phyloP scores from a whole-genome alignment of 768 basidiomycete genomes.

The Agrocybe chaxingu region DNA sequence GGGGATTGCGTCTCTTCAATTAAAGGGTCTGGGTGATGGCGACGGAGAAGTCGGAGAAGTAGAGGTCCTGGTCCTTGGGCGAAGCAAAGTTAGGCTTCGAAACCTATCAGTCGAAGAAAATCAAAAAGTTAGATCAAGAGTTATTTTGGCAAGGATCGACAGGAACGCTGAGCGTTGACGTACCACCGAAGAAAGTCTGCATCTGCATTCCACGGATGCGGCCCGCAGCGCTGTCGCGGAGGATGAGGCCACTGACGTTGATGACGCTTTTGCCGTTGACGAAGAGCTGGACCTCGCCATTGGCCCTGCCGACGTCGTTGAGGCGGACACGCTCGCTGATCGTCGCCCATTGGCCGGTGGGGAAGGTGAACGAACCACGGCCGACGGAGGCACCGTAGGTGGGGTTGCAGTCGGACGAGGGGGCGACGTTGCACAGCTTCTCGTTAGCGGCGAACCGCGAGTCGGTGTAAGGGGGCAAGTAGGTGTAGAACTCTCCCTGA shows the following conservation, averaged over 20 bases:
- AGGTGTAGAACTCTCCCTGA: slow-evolving; percentile 67
- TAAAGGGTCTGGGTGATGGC: slow-evolving; percentile 45
- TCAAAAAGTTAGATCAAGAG: slow-evolving; percentile 1
- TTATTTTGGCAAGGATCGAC: too few relatives aligned
- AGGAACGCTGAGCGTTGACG: slow-evolving; percentile 14
- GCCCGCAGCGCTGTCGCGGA: slow-evolving; percentile 45
- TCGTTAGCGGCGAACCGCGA: slow-evolving; percentile 42
- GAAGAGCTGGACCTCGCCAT: slow-evolving; percentile 72
- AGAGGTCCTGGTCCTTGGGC: slow-evolving; percentile 58
- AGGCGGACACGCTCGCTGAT: slow-evolving; percentile 68
- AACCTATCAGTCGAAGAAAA: slow-evolving; percentile 13
- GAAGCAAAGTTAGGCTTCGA: slow-evolving; percentile 38
- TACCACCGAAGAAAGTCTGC: slow-evolving; percentile 81
- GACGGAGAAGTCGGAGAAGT: slow-evolving; percentile 69
- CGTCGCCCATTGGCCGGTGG: slow-evolving; percentile 64
- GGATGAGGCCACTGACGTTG: slow-evolving; percentile 49
- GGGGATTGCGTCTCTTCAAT: background rate
- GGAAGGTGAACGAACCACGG: slow-evolving; percentile 64
- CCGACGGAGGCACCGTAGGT: slow-evolving; percentile 67
- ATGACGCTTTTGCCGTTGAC: slow-evolving; percentile 65
- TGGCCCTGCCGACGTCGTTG: slow-evolving; percentile 65
- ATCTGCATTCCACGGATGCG: slow-evolving; percentile 65
- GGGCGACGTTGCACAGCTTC: slow-evolving; percentile 44
- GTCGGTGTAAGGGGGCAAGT: slow-evolving; percentile 50
- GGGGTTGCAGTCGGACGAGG: slow-evolving; percentile 53